Conservation (phyloP, 2,329 filamentous ascomycete genomes). For the Monilinia fructicola region DNA sequence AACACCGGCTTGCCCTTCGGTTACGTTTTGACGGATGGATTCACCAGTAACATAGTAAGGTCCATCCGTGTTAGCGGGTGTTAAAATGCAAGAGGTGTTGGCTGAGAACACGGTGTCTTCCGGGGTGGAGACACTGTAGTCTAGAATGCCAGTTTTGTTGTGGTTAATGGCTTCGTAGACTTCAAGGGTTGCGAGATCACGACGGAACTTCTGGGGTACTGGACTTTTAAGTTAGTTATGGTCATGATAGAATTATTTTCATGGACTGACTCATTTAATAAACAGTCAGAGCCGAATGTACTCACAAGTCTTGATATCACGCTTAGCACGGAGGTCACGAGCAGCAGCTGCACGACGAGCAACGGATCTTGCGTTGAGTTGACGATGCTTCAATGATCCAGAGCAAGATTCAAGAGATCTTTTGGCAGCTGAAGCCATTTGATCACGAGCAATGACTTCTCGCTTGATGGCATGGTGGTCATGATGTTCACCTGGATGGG, state of each 20-base stretch:
- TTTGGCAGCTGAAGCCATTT: constrained; percentile 19
- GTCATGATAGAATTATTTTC: rapidly evolving
- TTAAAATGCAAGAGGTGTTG: constrained; percentile 50
- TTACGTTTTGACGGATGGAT: constrained; percentile 49
- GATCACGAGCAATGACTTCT: constrained; percentile 20
- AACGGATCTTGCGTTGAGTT: constrained; percentile 39
- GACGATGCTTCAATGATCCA: constrained; percentile 41
- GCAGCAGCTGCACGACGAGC: constrained; percentile 40
- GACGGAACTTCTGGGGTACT: constrained; percentile 23
- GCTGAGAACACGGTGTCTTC: constrained; percentile 41
- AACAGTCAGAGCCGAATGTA: background rate
- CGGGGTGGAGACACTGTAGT: constrained; percentile 23
- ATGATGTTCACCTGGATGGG: constrained; percentile 24
- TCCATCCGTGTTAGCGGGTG: constrained; percentile 53
- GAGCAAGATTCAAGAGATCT: constrained; percentile 40
- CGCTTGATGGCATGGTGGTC: constrained; percentile 20
- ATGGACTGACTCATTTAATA: background rate
- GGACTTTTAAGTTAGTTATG: background rate
- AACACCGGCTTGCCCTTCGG: constrained; percentile 50
- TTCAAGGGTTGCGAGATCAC: constrained; percentile 22
- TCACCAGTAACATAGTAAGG: constrained; percentile 47
- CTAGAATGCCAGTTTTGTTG: constrained; percentile 20
- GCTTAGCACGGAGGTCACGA: constrained; percentile 28
- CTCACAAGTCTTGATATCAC: constrained; percentile 16
- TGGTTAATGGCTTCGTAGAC: constrained; percentile 24